Percentiles rank a stretch among this genome's conserved stretches.
These are phyloP conservation scores for Babesia ovis DNA, from an alignment of 169 alveolate species.

Conservation along the genomic window DNA sequence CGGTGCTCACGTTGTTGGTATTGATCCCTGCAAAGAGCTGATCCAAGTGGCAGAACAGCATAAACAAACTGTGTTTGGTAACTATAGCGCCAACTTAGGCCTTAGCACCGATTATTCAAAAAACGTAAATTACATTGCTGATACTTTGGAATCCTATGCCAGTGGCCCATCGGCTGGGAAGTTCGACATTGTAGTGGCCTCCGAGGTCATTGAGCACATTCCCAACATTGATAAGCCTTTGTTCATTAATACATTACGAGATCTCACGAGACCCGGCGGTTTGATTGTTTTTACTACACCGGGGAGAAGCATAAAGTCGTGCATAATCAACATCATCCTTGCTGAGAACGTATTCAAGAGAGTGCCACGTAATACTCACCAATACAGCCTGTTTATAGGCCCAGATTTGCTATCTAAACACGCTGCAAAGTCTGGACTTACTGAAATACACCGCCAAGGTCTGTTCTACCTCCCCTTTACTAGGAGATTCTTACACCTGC, in stretches of 20 bases:
- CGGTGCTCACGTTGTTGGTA: conserved; percentile 80
- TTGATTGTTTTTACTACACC: conserved; percentile 60
- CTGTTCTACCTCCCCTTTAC: conserved; percentile 50
- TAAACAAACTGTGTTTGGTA: conserved; percentile 15
- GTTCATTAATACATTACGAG: conserved; percentile 7
- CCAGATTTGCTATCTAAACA: conserved; percentile 12
- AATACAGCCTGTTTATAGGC: conserved; percentile 42
- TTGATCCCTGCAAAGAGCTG: conserved; percentile 67
- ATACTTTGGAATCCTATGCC: conserved; percentile 37
- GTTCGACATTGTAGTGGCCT: conserved; percentile 62
- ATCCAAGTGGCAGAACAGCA: conserved; percentile 50
- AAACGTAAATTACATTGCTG: conserved; percentile 29
- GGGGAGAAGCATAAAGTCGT: conserved; percentile 45
- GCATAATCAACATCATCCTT: conserved; percentile 39
- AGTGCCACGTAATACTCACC: conserved; percentile 44
- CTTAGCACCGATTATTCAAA: conserved; percentile 40
- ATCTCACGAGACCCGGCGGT: conserved; percentile 50
- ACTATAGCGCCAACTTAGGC: conserved; percentile 24
- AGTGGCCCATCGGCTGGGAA: background rate
- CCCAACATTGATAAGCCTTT: conserved; percentile 29
- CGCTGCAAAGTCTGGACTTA: background rate
- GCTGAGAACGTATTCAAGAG: conserved; percentile 43
- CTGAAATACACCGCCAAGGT: conserved; percentile 47
- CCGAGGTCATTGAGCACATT: conserved; percentile 66
- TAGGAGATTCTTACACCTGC: conserved; percentile 53